Percentiles rank a stretch among this genome's conserved stretches.
These are phyloP conservation scores for Casuarina equisetifolia DNA, from an alignment of 306 rosid genomes.

Conservation along the genomic window DNA sequence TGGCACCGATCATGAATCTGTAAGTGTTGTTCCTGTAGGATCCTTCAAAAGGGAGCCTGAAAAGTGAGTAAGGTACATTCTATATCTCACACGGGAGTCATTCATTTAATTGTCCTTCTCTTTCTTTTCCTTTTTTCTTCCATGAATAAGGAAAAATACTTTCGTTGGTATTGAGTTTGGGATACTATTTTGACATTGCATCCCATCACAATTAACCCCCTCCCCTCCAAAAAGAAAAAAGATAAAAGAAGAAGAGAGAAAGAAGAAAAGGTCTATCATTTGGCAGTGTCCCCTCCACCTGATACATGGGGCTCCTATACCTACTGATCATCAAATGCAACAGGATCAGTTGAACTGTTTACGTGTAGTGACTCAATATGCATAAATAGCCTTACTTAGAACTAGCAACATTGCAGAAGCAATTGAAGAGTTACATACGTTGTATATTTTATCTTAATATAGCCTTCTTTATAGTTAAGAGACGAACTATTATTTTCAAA, in stretches of 20 bases:
- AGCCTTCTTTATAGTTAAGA: neutral
- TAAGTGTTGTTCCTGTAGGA: conserved; percentile 29
- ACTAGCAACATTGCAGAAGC: neutral
- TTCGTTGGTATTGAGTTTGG: conserved; percentile 6
- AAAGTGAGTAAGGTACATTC: conserved; percentile 30
- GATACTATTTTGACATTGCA: neutral
- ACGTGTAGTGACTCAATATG: neutral
- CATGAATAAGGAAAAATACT: neutral
- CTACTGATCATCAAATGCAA: neutral
- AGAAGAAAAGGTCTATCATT: neutral
- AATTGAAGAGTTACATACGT: neutral
- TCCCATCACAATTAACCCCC: neutral
- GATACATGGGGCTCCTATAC: neutral
- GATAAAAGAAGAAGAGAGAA: too few species aligned
- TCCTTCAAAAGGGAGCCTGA: conserved; percentile 35
- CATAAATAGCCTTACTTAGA: neutral
- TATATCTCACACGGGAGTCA: neutral
- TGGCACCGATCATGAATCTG: conserved; percentile 40
- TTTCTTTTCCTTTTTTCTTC: neutral
- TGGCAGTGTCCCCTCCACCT: neutral
- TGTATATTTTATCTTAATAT: neutral
- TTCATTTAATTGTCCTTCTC: neutral
- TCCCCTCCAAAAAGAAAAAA: neutral
- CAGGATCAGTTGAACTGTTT: neutral
- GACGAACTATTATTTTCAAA: neutral